Evolutionary conservation across 331 rosid species (phyloP), one percentile per base, ranked within the genome.

Genomic region (Rhamnella rubrinervis): DNA sequence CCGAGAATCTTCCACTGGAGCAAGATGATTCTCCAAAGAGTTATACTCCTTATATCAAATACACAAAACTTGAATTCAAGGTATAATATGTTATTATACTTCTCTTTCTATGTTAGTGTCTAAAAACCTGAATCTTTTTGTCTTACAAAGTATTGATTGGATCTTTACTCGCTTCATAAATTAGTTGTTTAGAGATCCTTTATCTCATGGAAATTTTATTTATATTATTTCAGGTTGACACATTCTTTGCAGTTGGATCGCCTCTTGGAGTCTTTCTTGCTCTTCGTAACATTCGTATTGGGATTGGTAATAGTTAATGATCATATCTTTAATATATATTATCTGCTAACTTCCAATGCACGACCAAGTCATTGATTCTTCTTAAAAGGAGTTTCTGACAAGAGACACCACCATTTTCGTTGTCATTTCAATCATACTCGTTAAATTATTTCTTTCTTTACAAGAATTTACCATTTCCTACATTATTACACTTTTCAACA

Each of bases 221-320:
- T 57, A 73, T 53, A 57, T 21, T 31, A 69, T 76, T 63, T 55
- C 85, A 95, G 99, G 99, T 95, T 61, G 99, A 95, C 79, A 95
- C 97, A 67, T 95, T 91, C 84, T 95, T 81, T 77, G 97, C 96
- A 15, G 97, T 91, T 83, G 99, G 99, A 73, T 95, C 99, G n/a
- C 97, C 99, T 66, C 93, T 95, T 35, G 97, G 99, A 71, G 97
- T 95, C 68, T 95, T 95, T 83, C 96, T 95, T 59, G 88, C 99
- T 68, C 96, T 95, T 69, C 97, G 97, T 47, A 95, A 95, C 66
- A 74, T 91, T 72, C 93, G 99, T 61, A 73, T 91, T 65, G 97
- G 99, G 81, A 77, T 77, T 69, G 99, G 99, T 95, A 87, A 81
- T 70, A 52, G 39, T 65, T 60, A 68, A 65, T 50, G 68, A 58